Evolutionary conservation across 2,329 filamentous ascomycete genomes (phyloP).

Genomic region (Claviceps digitariae): DNA sequence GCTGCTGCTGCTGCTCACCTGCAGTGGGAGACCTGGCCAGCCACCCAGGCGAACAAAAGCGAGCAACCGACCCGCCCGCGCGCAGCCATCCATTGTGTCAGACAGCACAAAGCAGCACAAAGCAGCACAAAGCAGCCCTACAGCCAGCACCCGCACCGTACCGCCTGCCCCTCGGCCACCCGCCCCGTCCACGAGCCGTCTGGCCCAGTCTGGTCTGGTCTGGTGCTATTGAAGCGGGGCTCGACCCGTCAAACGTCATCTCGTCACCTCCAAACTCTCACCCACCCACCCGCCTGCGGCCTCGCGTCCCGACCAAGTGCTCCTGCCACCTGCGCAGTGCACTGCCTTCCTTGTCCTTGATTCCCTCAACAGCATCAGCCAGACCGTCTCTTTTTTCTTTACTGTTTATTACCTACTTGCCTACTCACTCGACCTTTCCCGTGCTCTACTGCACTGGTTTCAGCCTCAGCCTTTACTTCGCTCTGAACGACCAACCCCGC

Average conservation of each 20-base stretch:
- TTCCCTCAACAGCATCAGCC: neutral
- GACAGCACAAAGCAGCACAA: too few relatives aligned
- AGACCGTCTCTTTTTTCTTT: neutral
- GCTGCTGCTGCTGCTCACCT: neutral
- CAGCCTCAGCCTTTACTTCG: too few relatives aligned
- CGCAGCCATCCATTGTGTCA: too few relatives aligned
- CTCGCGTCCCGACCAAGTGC: neutral
- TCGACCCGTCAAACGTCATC: constrained; percentile 7
- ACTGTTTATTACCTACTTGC: neutral
- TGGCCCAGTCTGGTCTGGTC: too few relatives aligned
- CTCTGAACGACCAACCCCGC: neutral
- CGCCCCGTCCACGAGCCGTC: too few relatives aligned
- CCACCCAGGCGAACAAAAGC: too few relatives aligned
- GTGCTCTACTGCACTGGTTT: neutral
- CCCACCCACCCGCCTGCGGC: neutral
- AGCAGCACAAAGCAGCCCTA: too few relatives aligned
- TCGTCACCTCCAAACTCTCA: too few relatives aligned
- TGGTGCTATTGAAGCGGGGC: neutral
- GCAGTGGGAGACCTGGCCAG: too few relatives aligned
- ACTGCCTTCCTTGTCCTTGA: neutral
- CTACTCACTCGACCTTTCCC: neutral
- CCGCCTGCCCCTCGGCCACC: too few relatives aligned
- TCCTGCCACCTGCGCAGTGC: neutral
- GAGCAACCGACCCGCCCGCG: too few relatives aligned
- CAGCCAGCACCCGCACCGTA: too few relatives aligned